phyloP scores from a whole-genome alignment of 106 monocot species.

The Acanthochlamys bracteata region DNA sequence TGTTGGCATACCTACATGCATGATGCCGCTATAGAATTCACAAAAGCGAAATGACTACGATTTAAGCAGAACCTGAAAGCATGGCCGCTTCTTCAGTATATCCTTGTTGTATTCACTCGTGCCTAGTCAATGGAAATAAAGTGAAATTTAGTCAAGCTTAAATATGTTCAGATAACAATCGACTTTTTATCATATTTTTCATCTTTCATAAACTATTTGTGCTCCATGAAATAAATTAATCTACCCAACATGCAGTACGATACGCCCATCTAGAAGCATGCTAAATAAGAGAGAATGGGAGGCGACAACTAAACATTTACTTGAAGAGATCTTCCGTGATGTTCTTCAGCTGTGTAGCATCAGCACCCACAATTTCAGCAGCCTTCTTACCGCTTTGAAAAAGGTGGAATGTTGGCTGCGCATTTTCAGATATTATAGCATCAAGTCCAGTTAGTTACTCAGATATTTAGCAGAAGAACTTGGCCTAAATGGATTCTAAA shows the following conservation, averaged over 20 bases:
- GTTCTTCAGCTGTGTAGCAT: slow-evolving; percentile 27
- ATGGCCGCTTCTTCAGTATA: neutral
- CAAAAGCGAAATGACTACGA: no score
- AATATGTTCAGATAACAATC: no score
- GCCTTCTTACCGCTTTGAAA: slow-evolving; percentile 48
- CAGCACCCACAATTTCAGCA: slow-evolving; percentile 44
- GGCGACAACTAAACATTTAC: slow-evolving; percentile 1
- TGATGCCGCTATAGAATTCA: no score
- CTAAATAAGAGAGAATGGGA: neutral
- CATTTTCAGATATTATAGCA: neutral
- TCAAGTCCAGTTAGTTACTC: no score
- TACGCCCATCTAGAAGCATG: neutral
- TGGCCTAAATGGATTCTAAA: no score
- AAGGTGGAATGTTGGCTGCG: slow-evolving; percentile 69
- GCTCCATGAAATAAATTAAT: neutral
- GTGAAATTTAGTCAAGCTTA: neutral
- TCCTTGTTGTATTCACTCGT: neutral
- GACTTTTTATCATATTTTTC: no score
- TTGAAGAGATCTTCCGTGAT: slow-evolving; percentile 53
- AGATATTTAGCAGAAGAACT: no score
- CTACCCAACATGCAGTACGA: neutral
- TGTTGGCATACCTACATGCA: no score
- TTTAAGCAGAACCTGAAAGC: neutral
- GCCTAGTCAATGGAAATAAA: neutral
- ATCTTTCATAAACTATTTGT: neutral